Evolutionary conservation across 257 asterid genomes (phyloP).

Genomic region (Solanum etuberosum): DNA sequence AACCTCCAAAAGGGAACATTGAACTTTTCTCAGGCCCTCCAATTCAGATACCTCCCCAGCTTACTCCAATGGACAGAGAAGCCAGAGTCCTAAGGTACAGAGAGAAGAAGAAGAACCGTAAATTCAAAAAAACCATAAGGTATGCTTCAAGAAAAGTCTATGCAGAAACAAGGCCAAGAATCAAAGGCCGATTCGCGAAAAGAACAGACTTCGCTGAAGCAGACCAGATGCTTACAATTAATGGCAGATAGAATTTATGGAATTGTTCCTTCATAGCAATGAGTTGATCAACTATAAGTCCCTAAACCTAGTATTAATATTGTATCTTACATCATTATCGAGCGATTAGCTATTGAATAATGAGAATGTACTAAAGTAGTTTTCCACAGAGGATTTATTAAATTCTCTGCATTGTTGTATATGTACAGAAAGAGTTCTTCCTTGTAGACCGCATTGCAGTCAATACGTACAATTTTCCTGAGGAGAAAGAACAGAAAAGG

Average conservation of each 20-base stretch:
- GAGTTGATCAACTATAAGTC: neutral
- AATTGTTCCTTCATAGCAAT: slow-evolving; percentile 37
- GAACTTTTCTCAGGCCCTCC: slow-evolving; percentile 43
- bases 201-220: slow-evolving; percentile 35
- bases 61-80: slow-evolving; percentile 50
- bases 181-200: slow-evolving; percentile 77
- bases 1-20: slow-evolving; percentile 45
- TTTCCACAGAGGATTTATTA: neutral
- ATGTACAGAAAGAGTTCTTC: neutral
- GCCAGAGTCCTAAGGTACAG: slow-evolving; percentile 72
- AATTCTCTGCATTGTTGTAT: neutral
- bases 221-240: slow-evolving; percentile 33
- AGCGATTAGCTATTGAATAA: slow-evolving; percentile 1
- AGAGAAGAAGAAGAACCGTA: slow-evolving; percentile 77
- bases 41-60: slow-evolving; percentile 36
- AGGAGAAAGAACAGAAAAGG: neutral
- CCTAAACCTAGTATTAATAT: neutral
- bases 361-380: neutral
- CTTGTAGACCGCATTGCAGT: neutral
- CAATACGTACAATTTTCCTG: neutral
- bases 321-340: neutral
- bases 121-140: slow-evolving; percentile 69
- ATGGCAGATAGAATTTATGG: slow-evolving; percentile 45
- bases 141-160: slow-evolving; percentile 90
- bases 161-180: slow-evolving; percentile 74